These are phyloP conservation scores for Backusella tuberculispora DNA, from an alignment of 192 early-diverging fungal genomes.

Conservation along the genomic window DNA sequence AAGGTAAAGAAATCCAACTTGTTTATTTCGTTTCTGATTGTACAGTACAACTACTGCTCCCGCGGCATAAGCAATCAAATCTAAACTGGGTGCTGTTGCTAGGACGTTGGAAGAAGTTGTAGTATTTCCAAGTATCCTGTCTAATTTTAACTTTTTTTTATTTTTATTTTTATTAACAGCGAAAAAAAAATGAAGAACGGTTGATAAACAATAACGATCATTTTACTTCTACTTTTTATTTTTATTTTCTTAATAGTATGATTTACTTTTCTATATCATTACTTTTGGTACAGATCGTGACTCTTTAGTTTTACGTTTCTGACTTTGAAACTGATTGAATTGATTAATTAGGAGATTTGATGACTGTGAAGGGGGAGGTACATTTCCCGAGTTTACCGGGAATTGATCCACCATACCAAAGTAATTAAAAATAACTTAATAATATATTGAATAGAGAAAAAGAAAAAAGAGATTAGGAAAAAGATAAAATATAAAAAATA, in stretches of 20 bases:
- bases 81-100: slow-evolving; percentile 53
- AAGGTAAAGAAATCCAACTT: slow-evolving; percentile 60
- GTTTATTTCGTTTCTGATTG: slow-evolving; percentile 70
- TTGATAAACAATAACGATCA: background rate
- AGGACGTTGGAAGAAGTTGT: slow-evolving; percentile 54
- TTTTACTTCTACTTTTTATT: background rate
- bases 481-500: background rate
- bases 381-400: slow-evolving; percentile 39
- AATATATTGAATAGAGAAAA: background rate
- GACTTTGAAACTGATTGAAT: slow-evolving; percentile 15
- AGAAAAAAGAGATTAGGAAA: background rate
- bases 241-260: background rate
- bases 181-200: background rate
- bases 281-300: slow-evolving; percentile 25
- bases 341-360: slow-evolving; percentile 8
- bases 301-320: slow-evolving; percentile 37
- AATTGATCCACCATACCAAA: slow-evolving; percentile 26
- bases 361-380: slow-evolving; percentile 38
- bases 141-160: slow-evolving; percentile 59
- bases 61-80: slow-evolving; percentile 76
- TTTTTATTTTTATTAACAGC: background rate
- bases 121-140: slow-evolving; percentile 72
- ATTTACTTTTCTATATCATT: slow-evolving; percentile 18
- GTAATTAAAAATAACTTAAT: background rate
- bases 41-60: slow-evolving; percentile 75